Conservation (phyloP, 1,284 basidiomycete genomes). For the Cryptococcus sp. region DNA sequence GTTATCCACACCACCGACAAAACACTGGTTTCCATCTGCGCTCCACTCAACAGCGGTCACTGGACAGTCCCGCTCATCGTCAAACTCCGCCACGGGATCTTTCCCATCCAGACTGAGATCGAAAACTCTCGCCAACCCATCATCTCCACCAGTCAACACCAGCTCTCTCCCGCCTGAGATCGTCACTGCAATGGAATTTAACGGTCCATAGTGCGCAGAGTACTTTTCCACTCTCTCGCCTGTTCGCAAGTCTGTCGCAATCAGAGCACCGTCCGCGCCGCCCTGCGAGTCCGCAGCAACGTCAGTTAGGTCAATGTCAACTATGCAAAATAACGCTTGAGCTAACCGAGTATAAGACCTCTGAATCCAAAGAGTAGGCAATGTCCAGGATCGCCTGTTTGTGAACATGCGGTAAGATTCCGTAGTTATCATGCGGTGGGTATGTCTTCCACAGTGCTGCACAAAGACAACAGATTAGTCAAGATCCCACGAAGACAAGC, state of each 20-base stretch:
- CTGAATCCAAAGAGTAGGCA: constrained; percentile 51
- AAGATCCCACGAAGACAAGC: not conserved
- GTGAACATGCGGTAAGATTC: constrained; percentile 51
- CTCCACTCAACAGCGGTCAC: constrained; percentile 92
- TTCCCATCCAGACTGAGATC: constrained; percentile 76
- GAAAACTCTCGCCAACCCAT: constrained; percentile 85
- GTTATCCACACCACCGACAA: constrained; percentile 88
- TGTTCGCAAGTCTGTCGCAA: constrained; percentile 48
- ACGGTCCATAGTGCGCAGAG: constrained; percentile 76
- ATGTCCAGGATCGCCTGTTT: constrained; percentile 54
- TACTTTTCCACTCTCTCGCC: constrained; percentile 47
- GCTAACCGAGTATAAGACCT: constrained; percentile 50
- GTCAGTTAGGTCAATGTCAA: not conserved
- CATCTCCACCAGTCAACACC: constrained; percentile 80
- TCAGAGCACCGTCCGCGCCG: constrained; percentile 50
- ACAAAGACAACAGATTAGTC: not conserved
- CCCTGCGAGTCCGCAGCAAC: constrained; percentile 21
- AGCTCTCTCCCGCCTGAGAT: constrained; percentile 73
- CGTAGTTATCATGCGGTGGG: constrained; percentile 54
- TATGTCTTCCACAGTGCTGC: constrained; percentile 55
- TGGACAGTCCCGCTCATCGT: constrained; percentile 72
- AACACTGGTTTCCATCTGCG: constrained; percentile 79
- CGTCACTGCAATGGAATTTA: constrained; percentile 85
- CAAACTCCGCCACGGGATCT: constrained; percentile 73
- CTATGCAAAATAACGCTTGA: not conserved